These are phyloP conservation scores for Boechera stricta DNA, from an alignment of 345 rosid species.

Conservation along the genomic window DNA sequence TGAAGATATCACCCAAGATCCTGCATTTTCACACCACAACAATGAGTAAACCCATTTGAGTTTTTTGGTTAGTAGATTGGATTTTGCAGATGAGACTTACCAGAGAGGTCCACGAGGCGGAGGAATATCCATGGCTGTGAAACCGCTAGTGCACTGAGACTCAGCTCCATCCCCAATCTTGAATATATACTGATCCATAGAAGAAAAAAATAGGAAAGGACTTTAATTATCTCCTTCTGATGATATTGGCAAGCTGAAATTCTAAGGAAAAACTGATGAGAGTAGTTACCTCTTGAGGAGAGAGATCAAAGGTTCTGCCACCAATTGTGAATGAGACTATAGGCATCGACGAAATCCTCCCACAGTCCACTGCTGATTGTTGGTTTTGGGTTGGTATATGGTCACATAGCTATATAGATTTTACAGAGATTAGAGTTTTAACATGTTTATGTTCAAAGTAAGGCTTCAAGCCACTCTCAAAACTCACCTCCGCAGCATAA, in stretches of 20 bases:
- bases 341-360: constrained; percentile 68
- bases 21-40: constrained; percentile 50
- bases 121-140: constrained; percentile 60
- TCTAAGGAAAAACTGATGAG: constrained; percentile 23
- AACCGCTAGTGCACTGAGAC: constrained; percentile 65
- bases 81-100: constrained; percentile 38
- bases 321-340: constrained; percentile 76
- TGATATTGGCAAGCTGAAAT: constrained; percentile 27
- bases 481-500: constrained; percentile 71
- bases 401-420: constrained; percentile 69
- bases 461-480: neutral
- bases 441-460: neutral
- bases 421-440: constrained; percentile 13
- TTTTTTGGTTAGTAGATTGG: constrained; percentile 16
- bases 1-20: constrained; percentile 93
- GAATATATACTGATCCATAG: constrained; percentile 56
- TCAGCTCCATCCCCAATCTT: constrained; percentile 60
- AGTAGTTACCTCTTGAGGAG: constrained; percentile 71
- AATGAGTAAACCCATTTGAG: constrained; percentile 6
- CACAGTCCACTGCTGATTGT: constrained; percentile 80
- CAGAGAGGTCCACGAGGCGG: constrained; percentile 76
- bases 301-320: constrained; percentile 72
- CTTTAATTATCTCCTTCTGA: neutral
- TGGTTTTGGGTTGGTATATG: constrained; percentile 85
- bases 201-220: neutral